phyloP scores from a whole-genome alignment of 148 eudicot genomes.

The Oxyria digyna region DNA sequence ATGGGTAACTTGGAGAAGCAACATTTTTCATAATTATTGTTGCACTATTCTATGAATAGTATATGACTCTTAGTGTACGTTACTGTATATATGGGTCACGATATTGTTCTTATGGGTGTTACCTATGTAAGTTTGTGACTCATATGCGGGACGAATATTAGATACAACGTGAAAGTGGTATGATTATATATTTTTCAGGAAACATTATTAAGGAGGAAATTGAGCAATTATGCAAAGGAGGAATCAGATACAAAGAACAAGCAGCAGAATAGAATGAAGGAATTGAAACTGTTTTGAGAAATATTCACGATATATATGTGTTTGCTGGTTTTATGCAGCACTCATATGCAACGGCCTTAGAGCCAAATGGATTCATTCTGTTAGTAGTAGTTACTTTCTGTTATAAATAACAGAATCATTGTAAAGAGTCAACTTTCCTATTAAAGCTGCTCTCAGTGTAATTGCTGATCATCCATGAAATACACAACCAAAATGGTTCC shows the following conservation, averaged over 20 bases:
- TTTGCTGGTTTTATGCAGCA: neutral
- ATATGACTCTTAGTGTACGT: neutral
- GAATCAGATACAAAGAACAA: neutral
- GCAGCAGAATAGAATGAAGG: neutral
- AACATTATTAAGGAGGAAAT: neutral
- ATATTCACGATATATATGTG: slow-evolving; percentile 3
- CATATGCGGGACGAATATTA: neutral
- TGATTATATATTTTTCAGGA: neutral
- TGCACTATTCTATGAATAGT: neutral
- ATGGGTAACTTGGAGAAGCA: neutral
- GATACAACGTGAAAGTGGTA: neutral
- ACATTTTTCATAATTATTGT: neutral
- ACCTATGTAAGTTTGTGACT: neutral
- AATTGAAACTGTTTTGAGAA: neutral
- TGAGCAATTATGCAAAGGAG: neutral
- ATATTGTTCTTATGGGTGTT: neutral
- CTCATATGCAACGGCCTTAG: too few relatives aligned
- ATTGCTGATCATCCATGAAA: too few relatives aligned
- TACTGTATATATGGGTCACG: neutral
- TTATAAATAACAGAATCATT: too few relatives aligned
- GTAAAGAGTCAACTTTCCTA: too few relatives aligned
- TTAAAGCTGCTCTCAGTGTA: too few relatives aligned
- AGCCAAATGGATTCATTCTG: too few relatives aligned
- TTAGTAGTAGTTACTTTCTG: too few relatives aligned
- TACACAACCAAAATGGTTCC: too few relatives aligned